phyloP scores from a whole-genome alignment of 2,329 filamentous ascomycete genomes.

The Neonectria faginata region DNA sequence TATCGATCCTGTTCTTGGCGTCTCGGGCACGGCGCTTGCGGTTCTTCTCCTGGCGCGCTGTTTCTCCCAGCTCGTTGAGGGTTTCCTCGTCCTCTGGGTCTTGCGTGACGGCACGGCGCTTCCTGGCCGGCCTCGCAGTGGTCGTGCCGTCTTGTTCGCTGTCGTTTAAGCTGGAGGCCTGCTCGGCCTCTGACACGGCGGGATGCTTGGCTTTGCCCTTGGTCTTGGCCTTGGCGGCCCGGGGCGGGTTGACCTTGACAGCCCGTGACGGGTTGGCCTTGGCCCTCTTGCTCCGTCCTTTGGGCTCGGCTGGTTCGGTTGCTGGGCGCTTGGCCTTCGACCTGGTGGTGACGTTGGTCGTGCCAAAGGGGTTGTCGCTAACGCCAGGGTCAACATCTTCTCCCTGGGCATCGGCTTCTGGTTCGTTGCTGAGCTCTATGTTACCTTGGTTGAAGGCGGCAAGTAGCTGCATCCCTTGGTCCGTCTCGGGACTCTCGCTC shows the following conservation, averaged over 20 bases:
- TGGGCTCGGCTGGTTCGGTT: not conserved
- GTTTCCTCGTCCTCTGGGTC: not conserved
- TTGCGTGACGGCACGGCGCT: not conserved
- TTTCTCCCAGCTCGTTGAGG: not conserved
- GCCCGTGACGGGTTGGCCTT: not conserved
- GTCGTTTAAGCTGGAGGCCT: not conserved
- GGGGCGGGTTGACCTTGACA: too few relatives aligned
- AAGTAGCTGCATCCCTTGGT: not conserved
- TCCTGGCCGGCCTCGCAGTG: not conserved
- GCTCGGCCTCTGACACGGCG: not conserved
- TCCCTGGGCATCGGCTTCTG: not conserved
- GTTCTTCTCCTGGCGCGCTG: not conserved
- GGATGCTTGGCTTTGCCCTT: not conserved
- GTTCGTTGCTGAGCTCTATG: not conserved
- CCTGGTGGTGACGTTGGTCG: too few relatives aligned
- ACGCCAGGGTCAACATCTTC: not conserved
- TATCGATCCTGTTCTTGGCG: not conserved
- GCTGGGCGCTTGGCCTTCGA: not conserved
- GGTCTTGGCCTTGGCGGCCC: not conserved
- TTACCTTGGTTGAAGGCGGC: not conserved
- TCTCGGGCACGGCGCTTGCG: not conserved
- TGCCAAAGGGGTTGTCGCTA: too few relatives aligned
- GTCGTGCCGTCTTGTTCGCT: not conserved
- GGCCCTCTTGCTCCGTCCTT: not conserved
- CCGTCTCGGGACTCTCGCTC: not conserved